Evolutionary conservation across 352 stramenopile genomes (phyloP).

Genomic region (Pythium oligandrum): DNA sequence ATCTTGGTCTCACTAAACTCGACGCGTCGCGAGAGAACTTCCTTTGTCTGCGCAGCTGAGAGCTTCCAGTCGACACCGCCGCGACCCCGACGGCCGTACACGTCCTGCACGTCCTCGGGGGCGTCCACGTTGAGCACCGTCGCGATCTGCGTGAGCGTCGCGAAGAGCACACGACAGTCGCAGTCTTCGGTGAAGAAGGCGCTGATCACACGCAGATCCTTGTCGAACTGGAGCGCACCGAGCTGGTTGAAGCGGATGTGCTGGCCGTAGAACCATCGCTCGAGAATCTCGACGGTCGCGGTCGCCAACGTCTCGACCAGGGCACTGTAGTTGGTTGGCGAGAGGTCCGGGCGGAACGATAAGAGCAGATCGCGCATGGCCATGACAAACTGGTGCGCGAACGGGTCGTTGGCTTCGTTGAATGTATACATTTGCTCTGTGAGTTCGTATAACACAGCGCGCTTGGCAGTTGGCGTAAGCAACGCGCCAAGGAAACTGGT

Average conservation of each 20-base stretch:
- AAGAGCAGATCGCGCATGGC: conserved; percentile 48
- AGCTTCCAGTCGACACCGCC: conserved; percentile 73
- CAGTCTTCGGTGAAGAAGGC: conserved; percentile 56
- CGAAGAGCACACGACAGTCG: conserved; percentile 56
- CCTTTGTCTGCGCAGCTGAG: conserved; percentile 60
- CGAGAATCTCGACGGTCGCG: conserved; percentile 41
- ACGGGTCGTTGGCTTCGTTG: conserved; percentile 87
- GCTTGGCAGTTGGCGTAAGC: conserved; percentile 38
- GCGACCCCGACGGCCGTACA: conserved; percentile 56
- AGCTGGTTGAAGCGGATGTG: conserved; percentile 70
- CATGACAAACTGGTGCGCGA: conserved; percentile 68
- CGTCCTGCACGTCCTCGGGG: conserved; percentile 69
- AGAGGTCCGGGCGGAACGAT: conserved; percentile 49
- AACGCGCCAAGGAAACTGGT: conserved; percentile 39
- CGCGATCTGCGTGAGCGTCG: conserved; percentile 54
- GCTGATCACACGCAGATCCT: conserved; percentile 72
- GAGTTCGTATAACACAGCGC: conserved; percentile 69
- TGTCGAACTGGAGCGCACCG: conserved; percentile 82
- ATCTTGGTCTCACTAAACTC: conserved; percentile 69
- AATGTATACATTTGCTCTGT: conserved; percentile 83
- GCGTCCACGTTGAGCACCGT: conserved; percentile 71
- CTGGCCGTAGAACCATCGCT: conserved; percentile 61
- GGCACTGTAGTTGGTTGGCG: conserved; percentile 46
- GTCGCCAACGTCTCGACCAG: conserved; percentile 46
- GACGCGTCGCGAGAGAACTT: conserved; percentile 67